These are phyloP conservation scores for Alternaria ethzedia DNA, from an alignment of 2,329 filamentous ascomycete species.

Conservation along the genomic window DNA sequence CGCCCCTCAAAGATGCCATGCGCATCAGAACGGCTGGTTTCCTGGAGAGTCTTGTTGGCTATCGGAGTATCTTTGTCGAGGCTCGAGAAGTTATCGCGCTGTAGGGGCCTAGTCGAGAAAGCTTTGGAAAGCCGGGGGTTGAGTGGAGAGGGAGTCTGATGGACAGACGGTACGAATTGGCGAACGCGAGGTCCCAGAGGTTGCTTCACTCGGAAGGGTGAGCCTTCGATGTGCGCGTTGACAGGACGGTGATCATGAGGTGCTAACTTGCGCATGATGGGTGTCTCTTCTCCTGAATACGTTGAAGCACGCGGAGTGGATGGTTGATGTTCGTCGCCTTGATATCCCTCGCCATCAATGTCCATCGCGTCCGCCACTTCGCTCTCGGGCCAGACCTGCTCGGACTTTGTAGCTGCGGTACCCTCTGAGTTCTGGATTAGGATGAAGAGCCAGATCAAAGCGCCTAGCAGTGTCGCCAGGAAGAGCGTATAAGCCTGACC, in stretches of 20 bases:
- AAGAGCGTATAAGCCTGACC: not conserved
- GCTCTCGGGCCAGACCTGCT: not conserved
- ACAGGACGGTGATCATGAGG: not conserved
- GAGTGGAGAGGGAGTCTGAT: not conserved
- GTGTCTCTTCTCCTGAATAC: not conserved
- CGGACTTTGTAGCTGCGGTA: too few relatives aligned
- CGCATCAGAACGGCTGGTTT: rapidly evolving
- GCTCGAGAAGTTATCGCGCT: not conserved
- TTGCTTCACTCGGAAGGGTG: not conserved
- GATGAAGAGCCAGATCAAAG: not conserved
- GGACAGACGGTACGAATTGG: not conserved
- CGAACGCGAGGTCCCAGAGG: not conserved
- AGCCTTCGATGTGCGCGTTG: not conserved
- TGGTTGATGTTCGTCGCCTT: too few relatives aligned
- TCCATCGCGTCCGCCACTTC: not conserved
- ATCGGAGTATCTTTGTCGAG: not conserved
- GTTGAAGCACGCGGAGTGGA: not conserved
- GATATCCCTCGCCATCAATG: not conserved
- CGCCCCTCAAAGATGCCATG: not conserved
- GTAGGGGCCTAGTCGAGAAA: not conserved
- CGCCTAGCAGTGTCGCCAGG: not conserved
- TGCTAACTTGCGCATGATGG: not conserved
- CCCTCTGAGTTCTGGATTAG: not conserved
- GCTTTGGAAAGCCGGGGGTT: not conserved
- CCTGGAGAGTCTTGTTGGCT: not conserved